Evolutionary conservation across 2,329 filamentous ascomycete genomes (phyloP).

Genomic region (Westerdykella ornata): DNA sequence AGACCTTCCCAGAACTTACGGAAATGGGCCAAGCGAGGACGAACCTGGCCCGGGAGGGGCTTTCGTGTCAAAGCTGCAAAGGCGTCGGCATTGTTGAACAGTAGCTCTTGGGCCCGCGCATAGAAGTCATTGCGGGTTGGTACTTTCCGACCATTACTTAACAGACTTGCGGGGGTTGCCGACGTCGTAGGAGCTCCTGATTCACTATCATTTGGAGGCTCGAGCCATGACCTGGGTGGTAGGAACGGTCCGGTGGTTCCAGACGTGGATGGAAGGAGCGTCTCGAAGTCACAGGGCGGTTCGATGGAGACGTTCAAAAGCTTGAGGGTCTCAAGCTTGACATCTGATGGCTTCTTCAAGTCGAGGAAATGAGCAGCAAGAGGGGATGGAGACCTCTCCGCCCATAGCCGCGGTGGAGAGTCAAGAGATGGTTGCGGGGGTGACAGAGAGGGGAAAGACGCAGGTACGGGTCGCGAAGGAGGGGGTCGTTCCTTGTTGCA

Average conservation of each 20-base stretch:
- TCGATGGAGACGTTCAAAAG: conserved; percentile 41
- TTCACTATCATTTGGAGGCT: conserved; percentile 23
- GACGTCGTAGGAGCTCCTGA: conserved; percentile 18
- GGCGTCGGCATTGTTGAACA: conserved; percentile 50
- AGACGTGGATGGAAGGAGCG: conserved; percentile 32
- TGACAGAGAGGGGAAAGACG: conserved; percentile 47
- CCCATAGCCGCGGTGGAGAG: conserved; percentile 27
- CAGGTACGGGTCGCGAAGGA: conserved; percentile 44
- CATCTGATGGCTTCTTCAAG: conserved; percentile 39
- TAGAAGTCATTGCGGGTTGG: conserved; percentile 47
- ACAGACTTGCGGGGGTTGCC: conserved; percentile 17
- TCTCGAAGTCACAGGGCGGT: conserved; percentile 34
- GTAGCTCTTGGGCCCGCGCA: conserved; percentile 45
- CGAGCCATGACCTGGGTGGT: conserved; percentile 35
- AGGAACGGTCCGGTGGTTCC: conserved; percentile 33
- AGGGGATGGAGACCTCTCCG: conserved; percentile 33
- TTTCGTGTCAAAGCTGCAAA: conserved; percentile 51
- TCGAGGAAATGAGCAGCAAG: conserved; percentile 41
- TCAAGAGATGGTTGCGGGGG: conserved; percentile 29
- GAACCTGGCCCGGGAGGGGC: conserved; percentile 40
- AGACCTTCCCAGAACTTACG: conserved; percentile 56
- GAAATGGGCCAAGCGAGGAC: conserved; percentile 49
- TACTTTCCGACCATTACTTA: conserved; percentile 46
- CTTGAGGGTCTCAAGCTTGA: conserved; percentile 35
- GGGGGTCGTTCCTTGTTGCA: conserved; percentile 40